Evolutionary conservation across 495 filamentous ascomycete genomes (phyloP), one percentile per base, ranked within the genome.

Genomic region (Chlorociboria aeruginascens): DNA sequence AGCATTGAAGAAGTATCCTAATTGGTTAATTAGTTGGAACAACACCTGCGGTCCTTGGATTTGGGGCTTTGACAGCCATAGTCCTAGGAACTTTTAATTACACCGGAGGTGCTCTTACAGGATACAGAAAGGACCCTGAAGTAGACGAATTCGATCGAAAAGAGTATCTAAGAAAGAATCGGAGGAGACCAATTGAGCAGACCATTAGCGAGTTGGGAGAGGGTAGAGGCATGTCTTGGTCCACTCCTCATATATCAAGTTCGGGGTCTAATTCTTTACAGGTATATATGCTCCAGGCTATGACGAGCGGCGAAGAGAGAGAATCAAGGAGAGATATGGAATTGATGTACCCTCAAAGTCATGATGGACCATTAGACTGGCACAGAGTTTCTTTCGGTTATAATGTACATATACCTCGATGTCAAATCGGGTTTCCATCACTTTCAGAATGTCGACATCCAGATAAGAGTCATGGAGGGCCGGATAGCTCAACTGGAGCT

Each of bases 311-410:
- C 79, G 93, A 55, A 72, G 76, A 43, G 72, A 86, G 65, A 76
- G 88, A 45, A 76, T 99, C 61, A 85, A 90, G 73, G 78, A 90
- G 69, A 83, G 79, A 53, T 97, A 95, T 58, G 89, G 90, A 47
- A 77, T 95, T 51, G 89, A 95, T 44, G 78, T 97, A 7, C 51
- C 51, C 43, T 44, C 40, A 16, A 52, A 44, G 28, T 55, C 56
- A 52, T 56, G 52, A 45, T 41, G 36, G 7, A 36, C 20, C 30
- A 30, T 33, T 10, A 12, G 17, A 14, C 32, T 45, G 34, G 14
- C 9, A 32, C 1, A 13, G 42, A 36, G 34, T 20, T 17, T 25
- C 20, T 25, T 25, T 25, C 20, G 20, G 20, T 25, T 4, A 25
- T 25, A 44, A 0, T 55, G 48, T 51, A 55, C 42, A 48, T 51